Evolutionary conservation across 805 yeast genomes (phyloP), one percentile per base, ranked within the genome.

Genomic region (Wickerhamiella azyma): DNA sequence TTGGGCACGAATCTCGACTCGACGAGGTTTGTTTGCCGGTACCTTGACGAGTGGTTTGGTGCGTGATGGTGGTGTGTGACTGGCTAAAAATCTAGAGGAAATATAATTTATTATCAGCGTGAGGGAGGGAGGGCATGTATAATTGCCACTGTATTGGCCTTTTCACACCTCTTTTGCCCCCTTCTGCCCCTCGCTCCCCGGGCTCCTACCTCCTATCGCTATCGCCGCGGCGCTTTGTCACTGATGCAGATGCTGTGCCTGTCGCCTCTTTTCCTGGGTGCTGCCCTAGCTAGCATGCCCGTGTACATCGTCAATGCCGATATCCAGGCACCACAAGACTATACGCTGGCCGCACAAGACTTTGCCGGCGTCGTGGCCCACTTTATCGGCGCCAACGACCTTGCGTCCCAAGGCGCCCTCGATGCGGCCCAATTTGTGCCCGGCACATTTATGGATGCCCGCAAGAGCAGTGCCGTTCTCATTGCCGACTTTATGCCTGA

Each of bases 301-400:
- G 55, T 52, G 5, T 54, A 48, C 35, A 26, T 52, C 33, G 33
- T 47, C 32, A 50, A 54, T 32, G 51, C 50, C 38, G 51, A 44
- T 18, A 36, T 50, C 1, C 40, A 13, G 17, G 41, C 42, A 2
- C 47, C 49, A 9, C 45, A 50, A 3, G 19, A 36, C 17, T 37
- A 40, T 11, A 42, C 42, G 17, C 47, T 53, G n/a, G 51, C 39
- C 2, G 37, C 46, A 11, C 47, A 30, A 18, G 41, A 37, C 26
- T 50, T 41, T 17, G 43, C 49, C 5, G 49, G 48, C 17, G 48
- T 51, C 17, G 48, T 47, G 32, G 45, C 54, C 30, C 55, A 55
- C 48, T 55, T 53, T 42, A 35, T 50, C 5, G 58, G 57, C 28
- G 5, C 47, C 13, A 50, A 26, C 37, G 45, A 26, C 21, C 45